Conservation (phyloP, 129 eudicot species). For the Silybum marianum region DNA sequence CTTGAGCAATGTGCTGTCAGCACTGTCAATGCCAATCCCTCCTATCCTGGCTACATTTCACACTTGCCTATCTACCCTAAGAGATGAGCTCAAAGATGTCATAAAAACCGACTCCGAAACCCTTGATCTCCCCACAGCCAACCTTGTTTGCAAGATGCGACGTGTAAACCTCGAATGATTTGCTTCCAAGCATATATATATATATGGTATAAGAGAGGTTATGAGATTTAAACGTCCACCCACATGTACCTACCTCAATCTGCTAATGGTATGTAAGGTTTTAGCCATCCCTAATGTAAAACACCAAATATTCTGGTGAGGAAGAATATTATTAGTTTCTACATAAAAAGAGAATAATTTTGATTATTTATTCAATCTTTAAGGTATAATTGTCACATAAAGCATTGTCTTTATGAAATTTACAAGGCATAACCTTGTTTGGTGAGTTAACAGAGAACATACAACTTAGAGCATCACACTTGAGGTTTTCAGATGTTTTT, state of each 20-base stretch:
- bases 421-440: not conserved
- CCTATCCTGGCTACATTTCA: slow-evolving; percentile 76
- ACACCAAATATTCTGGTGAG: not conserved
- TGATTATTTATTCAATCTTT: not conserved
- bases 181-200: not conserved
- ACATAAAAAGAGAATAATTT: not conserved
- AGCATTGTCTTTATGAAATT: not conserved
- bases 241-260: not conserved
- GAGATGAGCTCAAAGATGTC: slow-evolving; percentile 83
- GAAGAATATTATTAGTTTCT: not conserved
- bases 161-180: slow-evolving; percentile 64
- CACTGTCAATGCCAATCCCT: slow-evolving; percentile 92
- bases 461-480: too few relatives aligned
- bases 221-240: not conserved
- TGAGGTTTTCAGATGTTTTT: too few relatives aligned
- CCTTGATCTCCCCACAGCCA: slow-evolving; percentile 88
- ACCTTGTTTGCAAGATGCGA: slow-evolving; percentile 94
- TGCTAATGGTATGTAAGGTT: not conserved
- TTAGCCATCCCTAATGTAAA: not conserved
- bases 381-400: not conserved
- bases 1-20: slow-evolving; percentile 89
- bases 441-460: too few relatives aligned
- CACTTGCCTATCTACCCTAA: slow-evolving; percentile 81
- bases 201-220: too few relatives aligned
- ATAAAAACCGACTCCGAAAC: slow-evolving; percentile 63